These are phyloP conservation scores for Aciculosporium take DNA, from an alignment of 2,329 filamentous ascomycete genomes.

Conservation along the genomic window DNA sequence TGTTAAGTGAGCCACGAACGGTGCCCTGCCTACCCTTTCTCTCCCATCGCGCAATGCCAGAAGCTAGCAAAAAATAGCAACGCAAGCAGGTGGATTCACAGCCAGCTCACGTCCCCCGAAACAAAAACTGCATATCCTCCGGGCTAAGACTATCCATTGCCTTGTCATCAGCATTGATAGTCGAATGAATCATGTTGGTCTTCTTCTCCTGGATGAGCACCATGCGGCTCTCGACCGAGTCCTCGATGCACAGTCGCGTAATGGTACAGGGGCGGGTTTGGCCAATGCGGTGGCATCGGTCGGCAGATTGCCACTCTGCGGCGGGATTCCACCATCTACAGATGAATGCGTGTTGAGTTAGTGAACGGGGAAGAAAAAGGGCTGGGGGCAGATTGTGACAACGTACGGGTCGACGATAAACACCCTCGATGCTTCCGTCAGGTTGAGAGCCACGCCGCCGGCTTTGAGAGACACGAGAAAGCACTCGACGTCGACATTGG, in stretches of 20 bases:
- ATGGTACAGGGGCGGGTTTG: conserved; percentile 90
- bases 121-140: conserved; percentile 91
- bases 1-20: too few relatives aligned
- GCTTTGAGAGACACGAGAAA: conserved; percentile 95
- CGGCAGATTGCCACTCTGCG: conserved; percentile 97
- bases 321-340: conserved; percentile 96
- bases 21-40: too few relatives aligned
- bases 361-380: not conserved
- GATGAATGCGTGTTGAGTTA: conserved; percentile 12
- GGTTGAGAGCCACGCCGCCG: conserved; percentile 84
- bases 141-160: conserved; percentile 84
- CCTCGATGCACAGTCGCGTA: conserved; percentile 88
- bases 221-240: conserved; percentile 92
- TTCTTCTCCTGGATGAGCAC: conserved; percentile 97
- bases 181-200: conserved; percentile 93
- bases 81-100: not conserved
- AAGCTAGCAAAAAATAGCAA: not conserved
- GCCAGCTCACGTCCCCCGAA: conserved; percentile 48
- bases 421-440: conserved; percentile 87
- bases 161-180: conserved; percentile 81
- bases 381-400: too few relatives aligned
- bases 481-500: conserved; percentile 81
- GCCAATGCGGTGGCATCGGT: conserved; percentile 87
- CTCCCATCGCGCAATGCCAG: not conserved
- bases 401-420: conserved; percentile 93